These are phyloP conservation scores for Penicillium sp. DNA, from an alignment of 2,329 filamentous ascomycete genomes.

Conservation along the genomic window DNA sequence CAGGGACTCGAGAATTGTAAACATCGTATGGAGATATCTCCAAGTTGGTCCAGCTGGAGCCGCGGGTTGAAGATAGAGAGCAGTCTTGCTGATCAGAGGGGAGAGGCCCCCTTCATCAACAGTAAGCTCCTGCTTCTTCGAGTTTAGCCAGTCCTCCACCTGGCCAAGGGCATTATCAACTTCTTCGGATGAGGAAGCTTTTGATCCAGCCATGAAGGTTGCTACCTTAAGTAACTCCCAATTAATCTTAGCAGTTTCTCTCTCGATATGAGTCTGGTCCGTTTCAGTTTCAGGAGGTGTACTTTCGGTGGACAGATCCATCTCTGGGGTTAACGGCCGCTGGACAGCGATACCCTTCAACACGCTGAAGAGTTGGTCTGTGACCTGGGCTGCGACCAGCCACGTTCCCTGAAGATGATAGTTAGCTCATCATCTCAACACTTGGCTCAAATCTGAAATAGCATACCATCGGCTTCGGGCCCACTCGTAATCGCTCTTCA, in stretches of 20 bases:
- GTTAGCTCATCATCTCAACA: slow-evolving; percentile 24
- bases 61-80: slow-evolving; percentile 29
- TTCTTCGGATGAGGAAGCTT: slow-evolving; percentile 33
- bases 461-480: slow-evolving; percentile 44
- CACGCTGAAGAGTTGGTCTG: slow-evolving; percentile 41
- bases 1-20: slow-evolving; percentile 46
- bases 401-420: slow-evolving; percentile 35
- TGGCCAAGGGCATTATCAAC: slow-evolving; percentile 32
- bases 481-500: slow-evolving; percentile 43
- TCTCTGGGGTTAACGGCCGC: slow-evolving; percentile 33
- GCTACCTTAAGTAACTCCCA: slow-evolving; percentile 38
- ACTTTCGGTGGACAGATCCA: slow-evolving; percentile 33
- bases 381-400: slow-evolving; percentile 38
- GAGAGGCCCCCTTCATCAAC: slow-evolving; percentile 25
- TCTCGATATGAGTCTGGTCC: slow-evolving; percentile 43
- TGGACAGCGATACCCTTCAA: slow-evolving; percentile 37
- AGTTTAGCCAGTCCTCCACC: slow-evolving; percentile 37
- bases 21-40: slow-evolving; percentile 45
- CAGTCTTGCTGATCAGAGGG: slow-evolving; percentile 26
- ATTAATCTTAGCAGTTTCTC: slow-evolving; percentile 40
- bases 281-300: slow-evolving; percentile 27
- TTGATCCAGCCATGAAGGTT: slow-evolving; percentile 39
- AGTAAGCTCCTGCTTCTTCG: slow-evolving; percentile 29
- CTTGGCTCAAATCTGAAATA: neutral
- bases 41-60: slow-evolving; percentile 42